Evolutionary conservation across 2,329 filamentous ascomycete genomes (phyloP), one percentile per base, ranked within the genome.

Genomic region (Paraconiothyrium sp.): DNA sequence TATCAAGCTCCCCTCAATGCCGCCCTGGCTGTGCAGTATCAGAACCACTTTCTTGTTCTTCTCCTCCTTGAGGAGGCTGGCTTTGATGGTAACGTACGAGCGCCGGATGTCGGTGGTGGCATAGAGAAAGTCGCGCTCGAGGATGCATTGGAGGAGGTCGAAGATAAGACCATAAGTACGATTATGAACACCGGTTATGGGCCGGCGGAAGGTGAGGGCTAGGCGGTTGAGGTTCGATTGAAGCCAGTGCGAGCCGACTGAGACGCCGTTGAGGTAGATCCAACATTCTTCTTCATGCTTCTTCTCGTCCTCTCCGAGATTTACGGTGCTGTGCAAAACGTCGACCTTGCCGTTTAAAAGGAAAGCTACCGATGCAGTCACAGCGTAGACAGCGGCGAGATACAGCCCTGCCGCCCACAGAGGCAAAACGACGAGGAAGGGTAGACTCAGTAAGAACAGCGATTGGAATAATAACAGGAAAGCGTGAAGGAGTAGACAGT

Each of bases 201-300:
- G 89, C 1, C 92, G 86, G 39, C 88, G 86, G 73, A 94, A 94
- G 0, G 89, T 93, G 50, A 89, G 77, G 0, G 91, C 88, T 4
- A 94, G 81, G 1, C 90, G 86, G 74, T 94, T 86, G 62, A 94
- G 80, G 68, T 92, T 93, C 63, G 81, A 85, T 76, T 89, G 86
- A 2, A 76, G 62, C 72, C 72, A 75, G 58, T 72, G 64, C 14
- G 64, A 64, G 35, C 67, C 71, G 41, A 84, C 84, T 10, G 85
- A 87, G 32, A 93, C 87, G 0, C 92, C 92, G 70, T 94, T 94
- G 55, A 94, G 77, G 72, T 91, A 94, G n/a, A 94, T 83, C 92
- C 92, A 94, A 70, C 89, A 85, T 78, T 94, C 91, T 56, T 88
- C 82, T 11, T 81, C 80, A 73, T 81, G 76, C n/a, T 58, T 49